Evolutionary conservation across 2,329 filamentous ascomycete species (phyloP).

Genomic region (Talaromyces sp.): DNA sequence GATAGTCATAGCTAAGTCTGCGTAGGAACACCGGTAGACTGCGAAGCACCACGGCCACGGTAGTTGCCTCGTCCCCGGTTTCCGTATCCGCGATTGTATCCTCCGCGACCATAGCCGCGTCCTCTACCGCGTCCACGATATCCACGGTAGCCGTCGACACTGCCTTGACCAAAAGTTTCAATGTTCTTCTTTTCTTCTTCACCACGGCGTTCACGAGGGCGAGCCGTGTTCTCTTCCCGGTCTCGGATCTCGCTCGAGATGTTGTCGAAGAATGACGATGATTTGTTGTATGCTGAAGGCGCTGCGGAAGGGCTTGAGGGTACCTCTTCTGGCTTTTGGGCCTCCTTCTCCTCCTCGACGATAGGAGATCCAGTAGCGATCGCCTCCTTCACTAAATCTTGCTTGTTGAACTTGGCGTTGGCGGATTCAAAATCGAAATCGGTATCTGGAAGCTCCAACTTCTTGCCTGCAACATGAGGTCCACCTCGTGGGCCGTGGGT

Average conservation of each 20-base stretch:
- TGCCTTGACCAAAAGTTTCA: conserved; percentile 96
- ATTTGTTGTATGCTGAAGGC: conserved; percentile 74
- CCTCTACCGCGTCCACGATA: conserved; percentile 70
- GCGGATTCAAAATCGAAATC: conserved; percentile 89
- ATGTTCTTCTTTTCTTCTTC: conserved; percentile 96
- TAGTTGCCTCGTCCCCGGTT: conserved; percentile 41
- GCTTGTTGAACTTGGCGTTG: conserved; percentile 87
- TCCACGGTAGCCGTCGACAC: conserved; percentile 82
- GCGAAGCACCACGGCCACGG: conserved; percentile 39
- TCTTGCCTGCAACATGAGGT: conserved; percentile 52
- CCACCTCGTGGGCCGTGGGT: conserved; percentile 47
- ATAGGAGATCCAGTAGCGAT: conserved; percentile 73
- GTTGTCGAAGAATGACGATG: conserved; percentile 93
- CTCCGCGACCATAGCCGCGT: conserved; percentile 48
- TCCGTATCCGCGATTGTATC: conserved; percentile 47
- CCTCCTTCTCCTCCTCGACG: conserved; percentile 51
- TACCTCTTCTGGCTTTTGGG: conserved; percentile 36
- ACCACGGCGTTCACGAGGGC: conserved; percentile 75
- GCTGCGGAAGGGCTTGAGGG: conserved; percentile 39
- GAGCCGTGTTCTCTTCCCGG: conserved; percentile 71
- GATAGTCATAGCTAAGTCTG: conserved; percentile 27
- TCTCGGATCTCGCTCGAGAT: conserved; percentile 94
- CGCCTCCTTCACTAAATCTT: conserved; percentile 83
- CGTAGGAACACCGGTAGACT: conserved; percentile 41
- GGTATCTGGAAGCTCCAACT: conserved; percentile 82